phyloP scores from a whole-genome alignment of 139 green algal genomes.

The Chlamydomonas applanata region DNA sequence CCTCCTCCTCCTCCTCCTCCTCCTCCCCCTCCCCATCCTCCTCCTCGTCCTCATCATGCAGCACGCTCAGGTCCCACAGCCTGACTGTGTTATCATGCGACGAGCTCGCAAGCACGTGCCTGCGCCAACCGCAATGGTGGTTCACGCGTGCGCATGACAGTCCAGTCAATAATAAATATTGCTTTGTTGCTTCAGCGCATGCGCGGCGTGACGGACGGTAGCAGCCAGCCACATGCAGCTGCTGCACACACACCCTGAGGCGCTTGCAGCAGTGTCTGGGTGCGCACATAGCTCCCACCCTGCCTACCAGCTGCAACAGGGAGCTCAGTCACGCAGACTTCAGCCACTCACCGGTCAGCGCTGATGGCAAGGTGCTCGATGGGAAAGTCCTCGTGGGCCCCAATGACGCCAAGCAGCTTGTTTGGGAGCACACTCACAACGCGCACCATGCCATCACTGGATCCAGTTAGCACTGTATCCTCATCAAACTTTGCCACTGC shows the following conservation, averaged over 20 bases:
- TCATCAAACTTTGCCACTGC: slow-evolving; percentile 80
- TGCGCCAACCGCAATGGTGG: slow-evolving; percentile 8
- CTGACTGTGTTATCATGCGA: slow-evolving; percentile 79
- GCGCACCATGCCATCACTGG: slow-evolving; percentile 82
- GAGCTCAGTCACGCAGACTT: too few species aligned
- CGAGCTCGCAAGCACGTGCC: slow-evolving; percentile 60
- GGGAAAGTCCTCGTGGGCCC: slow-evolving; percentile 72
- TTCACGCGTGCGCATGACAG: not conserved
- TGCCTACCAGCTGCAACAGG: too few species aligned
- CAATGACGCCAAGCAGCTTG: slow-evolving; percentile 87
- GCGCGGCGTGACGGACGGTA: too few species aligned
- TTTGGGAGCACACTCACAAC: slow-evolving; percentile 79
- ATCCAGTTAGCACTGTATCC: slow-evolving; percentile 85
- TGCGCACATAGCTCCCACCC: too few species aligned
- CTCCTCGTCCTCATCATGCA: slow-evolving; percentile 55
- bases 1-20: slow-evolving; percentile 3
- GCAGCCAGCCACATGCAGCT: too few species aligned
- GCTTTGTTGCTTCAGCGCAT: not conserved
- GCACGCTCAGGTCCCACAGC: slow-evolving; percentile 71
- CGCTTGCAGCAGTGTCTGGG: not conserved
- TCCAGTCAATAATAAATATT: too few species aligned
- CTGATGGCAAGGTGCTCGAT: slow-evolving; percentile 65
- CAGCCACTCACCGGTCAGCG: slow-evolving; percentile 19
- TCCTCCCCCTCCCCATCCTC: slow-evolving; percentile 37
- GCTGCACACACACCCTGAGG: too few species aligned